Percentiles rank a stretch among this genome's conserved stretches.
These are phyloP conservation scores for Monilinia fructicola DNA, from an alignment of 2,329 filamentous ascomycete species.

Conservation along the genomic window DNA sequence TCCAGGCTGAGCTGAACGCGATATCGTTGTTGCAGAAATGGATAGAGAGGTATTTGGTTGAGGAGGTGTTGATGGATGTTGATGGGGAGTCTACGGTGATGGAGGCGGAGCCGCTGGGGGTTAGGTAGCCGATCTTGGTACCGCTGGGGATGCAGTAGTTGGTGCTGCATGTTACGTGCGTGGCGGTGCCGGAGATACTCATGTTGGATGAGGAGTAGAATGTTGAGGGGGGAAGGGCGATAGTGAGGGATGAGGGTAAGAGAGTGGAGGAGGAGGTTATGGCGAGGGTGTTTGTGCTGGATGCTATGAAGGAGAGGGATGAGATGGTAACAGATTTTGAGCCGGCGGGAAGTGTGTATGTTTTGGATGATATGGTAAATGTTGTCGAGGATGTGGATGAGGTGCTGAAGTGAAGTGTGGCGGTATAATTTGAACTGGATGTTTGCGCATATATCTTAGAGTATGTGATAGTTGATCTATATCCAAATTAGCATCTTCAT, in stretches of 20 bases:
- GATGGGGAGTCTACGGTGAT: constrained; percentile 24
- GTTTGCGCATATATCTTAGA: constrained; percentile 31
- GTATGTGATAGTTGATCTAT: constrained; percentile 29
- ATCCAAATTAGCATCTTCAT: constrained; percentile 10
- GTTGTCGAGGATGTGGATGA: constrained; percentile 16
- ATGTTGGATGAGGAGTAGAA: constrained; percentile 54
- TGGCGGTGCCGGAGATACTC: constrained; percentile 50
- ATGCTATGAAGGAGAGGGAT: constrained; percentile 28
- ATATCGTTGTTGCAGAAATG: constrained; percentile 37
- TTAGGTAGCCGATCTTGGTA: constrained; percentile 31
- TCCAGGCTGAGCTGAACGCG: constrained; percentile 31
- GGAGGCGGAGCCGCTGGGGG: constrained; percentile 27
- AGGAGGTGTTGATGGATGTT: background rate
- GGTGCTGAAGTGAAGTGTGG: constrained; percentile 26
- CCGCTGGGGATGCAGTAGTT: constrained; percentile 33
- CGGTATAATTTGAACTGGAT: constrained; percentile 30
- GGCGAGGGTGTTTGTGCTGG: constrained; percentile 29
- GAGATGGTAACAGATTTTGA: constrained; percentile 22
- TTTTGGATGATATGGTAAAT: constrained; percentile 26
- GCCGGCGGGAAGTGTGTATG: constrained; percentile 25
- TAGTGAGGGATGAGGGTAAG: constrained; percentile 20
- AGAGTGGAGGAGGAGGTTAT: constrained; percentile 26
- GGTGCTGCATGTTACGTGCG: constrained; percentile 26
- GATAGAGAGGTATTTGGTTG: constrained; percentile 28
- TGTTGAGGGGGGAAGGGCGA: constrained; percentile 31